Evolutionary conservation across 2,329 filamentous ascomycete species (phyloP).

Genomic region (Aspergillus quadricinctus): DNA sequence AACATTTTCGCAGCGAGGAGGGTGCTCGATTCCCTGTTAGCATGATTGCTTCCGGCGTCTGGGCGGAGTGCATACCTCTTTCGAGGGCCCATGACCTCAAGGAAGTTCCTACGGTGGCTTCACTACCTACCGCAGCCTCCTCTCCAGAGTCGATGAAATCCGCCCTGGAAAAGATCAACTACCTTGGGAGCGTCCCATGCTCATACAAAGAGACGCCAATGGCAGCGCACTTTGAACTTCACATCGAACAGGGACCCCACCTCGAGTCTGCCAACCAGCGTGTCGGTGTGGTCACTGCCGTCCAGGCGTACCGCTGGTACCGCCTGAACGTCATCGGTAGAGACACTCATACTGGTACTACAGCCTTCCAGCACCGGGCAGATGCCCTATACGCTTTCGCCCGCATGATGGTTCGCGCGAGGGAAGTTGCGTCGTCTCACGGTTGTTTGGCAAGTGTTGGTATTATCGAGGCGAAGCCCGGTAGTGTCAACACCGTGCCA

Average conservation of each 20-base stretch:
- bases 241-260: slow-evolving; percentile 79
- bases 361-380: slow-evolving; percentile 60
- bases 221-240: slow-evolving; percentile 75
- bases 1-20: slow-evolving; percentile 59
- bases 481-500: slow-evolving; percentile 70
- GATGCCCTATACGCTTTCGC: slow-evolving; percentile 66
- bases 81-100: slow-evolving; percentile 58
- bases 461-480: slow-evolving; percentile 62
- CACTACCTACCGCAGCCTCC: slow-evolving; percentile 44
- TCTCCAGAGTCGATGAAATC: slow-evolving; percentile 60
- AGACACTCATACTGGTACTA: slow-evolving; percentile 72
- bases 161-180: slow-evolving; percentile 68
- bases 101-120: slow-evolving; percentile 52
- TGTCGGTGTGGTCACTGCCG: slow-evolving; percentile 66
- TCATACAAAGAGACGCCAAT: slow-evolving; percentile 60
- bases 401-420: slow-evolving; percentile 63
- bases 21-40: slow-evolving; percentile 73
- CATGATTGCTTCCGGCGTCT: slow-evolving; percentile 72
- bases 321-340: slow-evolving; percentile 61
- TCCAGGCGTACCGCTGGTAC: slow-evolving; percentile 73
- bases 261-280: slow-evolving; percentile 61
- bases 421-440: slow-evolving; percentile 58
- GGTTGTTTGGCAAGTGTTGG: slow-evolving; percentile 65
- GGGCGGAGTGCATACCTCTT: slow-evolving; percentile 64
- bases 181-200: slow-evolving; percentile 56